phyloP scores from a whole-genome alignment of 352 stramenopile species.

The Globisporangium orthogonon region DNA sequence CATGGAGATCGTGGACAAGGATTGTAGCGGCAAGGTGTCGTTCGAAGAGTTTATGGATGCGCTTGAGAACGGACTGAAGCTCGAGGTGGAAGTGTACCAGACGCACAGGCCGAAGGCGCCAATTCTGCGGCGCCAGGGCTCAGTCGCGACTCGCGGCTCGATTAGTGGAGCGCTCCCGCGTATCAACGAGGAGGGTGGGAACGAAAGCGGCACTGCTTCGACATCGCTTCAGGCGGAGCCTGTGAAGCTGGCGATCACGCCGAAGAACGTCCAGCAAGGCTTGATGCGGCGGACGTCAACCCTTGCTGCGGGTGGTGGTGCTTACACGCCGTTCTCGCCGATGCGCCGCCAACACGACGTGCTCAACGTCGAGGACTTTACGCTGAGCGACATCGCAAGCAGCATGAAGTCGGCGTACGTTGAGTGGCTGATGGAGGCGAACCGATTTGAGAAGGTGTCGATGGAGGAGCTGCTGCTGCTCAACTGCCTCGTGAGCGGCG shows the following conservation, averaged over 20 bases:
- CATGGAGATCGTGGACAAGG: slow-evolving; percentile 65
- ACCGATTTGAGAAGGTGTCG: slow-evolving; percentile 64
- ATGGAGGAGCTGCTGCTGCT: slow-evolving; percentile 81
- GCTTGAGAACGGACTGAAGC: slow-evolving; percentile 66
- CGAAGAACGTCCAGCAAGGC: slow-evolving; percentile 24
- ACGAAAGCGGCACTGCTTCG: background rate
- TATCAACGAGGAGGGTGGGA: slow-evolving; percentile 29
- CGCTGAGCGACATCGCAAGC: slow-evolving; percentile 53
- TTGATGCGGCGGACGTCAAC: slow-evolving; percentile 22
- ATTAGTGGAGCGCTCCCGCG: slow-evolving; percentile 19
- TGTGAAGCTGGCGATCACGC: slow-evolving; percentile 11
- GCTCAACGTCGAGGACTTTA: slow-evolving; percentile 78
- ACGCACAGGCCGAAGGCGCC: slow-evolving; percentile 20
- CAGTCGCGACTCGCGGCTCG: slow-evolving; percentile 7
- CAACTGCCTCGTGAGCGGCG: slow-evolving; percentile 77
- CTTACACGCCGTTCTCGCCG: slow-evolving; percentile 28
- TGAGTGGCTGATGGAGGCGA: slow-evolving; percentile 72
- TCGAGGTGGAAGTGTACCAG: slow-evolving; percentile 74
- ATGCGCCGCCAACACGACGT: slow-evolving; percentile 79
- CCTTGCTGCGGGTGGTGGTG: background rate
- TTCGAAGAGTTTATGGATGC: slow-evolving; percentile 81
- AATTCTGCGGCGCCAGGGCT: slow-evolving; percentile 13
- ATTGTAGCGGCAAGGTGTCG: slow-evolving; percentile 61
- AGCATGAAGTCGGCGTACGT: slow-evolving; percentile 75
- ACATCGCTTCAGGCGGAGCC: background rate